phyloP scores from a whole-genome alignment of 371 early-diverging fungal genomes.

The Zychaea mexicana region DNA sequence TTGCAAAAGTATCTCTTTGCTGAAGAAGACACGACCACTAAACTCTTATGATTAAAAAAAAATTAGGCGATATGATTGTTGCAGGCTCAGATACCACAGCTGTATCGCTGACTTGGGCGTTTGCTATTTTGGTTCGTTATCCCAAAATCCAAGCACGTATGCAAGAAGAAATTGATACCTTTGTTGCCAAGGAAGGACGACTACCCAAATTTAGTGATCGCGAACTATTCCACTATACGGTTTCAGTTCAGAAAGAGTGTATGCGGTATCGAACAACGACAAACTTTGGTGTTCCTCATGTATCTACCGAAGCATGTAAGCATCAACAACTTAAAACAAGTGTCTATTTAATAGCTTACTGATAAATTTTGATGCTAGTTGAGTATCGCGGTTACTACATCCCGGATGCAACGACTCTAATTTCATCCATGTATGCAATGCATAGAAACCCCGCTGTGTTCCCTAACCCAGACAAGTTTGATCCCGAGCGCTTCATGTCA shows the following conservation, averaged over 20 bases:
- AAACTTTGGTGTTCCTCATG: constrained; percentile 20
- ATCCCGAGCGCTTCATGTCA: constrained; percentile 17
- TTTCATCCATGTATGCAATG: constrained; percentile 18
- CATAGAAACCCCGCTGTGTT: constrained; percentile 13
- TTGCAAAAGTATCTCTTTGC: too few species aligned
- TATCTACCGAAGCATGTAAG: constrained; percentile 12
- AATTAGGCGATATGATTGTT: constrained; percentile 15
- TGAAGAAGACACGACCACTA: too few species aligned
- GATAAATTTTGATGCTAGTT: background rate
- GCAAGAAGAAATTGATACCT: constrained; percentile 16
- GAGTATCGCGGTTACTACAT: constrained; percentile 12
- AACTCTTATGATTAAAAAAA: too few species aligned
- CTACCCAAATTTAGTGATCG: constrained; percentile 19
- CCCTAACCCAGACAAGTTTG: constrained; percentile 14
- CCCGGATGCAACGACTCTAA: constrained; percentile 4
- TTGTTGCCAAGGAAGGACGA: constrained; percentile 12
- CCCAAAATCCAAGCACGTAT: constrained; percentile 20
- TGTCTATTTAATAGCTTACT: background rate
- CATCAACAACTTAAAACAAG: background rate
- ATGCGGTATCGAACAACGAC: constrained; percentile 18
- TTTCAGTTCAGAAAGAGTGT: constrained; percentile 21
- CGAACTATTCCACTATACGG: constrained; percentile 14
- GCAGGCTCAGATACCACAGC: constrained; percentile 28
- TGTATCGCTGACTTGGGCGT: constrained; percentile 18
- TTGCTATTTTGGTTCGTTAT: constrained; percentile 26